Base-by-base conservation (phyloP, 2,329 filamentous ascomycete species). In the Paecilomyces dactylethromorphus region DNA sequence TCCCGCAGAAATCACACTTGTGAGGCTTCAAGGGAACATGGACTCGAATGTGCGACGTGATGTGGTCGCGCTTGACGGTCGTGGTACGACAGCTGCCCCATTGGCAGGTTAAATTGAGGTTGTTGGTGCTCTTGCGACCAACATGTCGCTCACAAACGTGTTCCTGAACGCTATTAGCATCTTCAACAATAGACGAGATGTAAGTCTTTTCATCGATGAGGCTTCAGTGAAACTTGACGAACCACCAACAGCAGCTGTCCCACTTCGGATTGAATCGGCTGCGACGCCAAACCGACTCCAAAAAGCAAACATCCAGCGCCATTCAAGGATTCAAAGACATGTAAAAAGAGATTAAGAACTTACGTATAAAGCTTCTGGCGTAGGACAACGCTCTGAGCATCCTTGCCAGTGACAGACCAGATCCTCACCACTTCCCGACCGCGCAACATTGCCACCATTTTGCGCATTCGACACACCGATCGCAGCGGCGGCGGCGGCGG, bases 21-120 rank as follows among this genome's bases (percentile, higher is more conserved):
- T 99, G 94, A 66, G 94, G 94, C 83, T 99, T 99, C 62, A 99
- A 82, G 0, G 94, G 94, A n/a, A 99, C 93, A 75, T 99, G 94
- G 57, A 97, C 94, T 64, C 94, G 91, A 69, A 99, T 97, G 78
- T 99, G 94, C 55, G 94, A 97, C 55, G 94, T 99, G 77, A 99
- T 99, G 79, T 99, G 94, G 71, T 97, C 94, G 69, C 94, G 91
- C 84, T 99, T 97, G 74, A 97, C 93, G 1, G 93, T 97, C 54
- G 92, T 97, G 22, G 93, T 97, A 63, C 92, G 87, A 80, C 94
- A 99, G 64, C 88, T 89, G 68, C 92, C 94, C 94, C 94, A 99
- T 74, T 95, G 91, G 79, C 94, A 99, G 57, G 92, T 97, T 73
- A 99, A 78, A 77, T 94, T 97, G 71, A 99, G 82, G 78, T 99